Evolutionary conservation across 805 yeast species (phyloP).

Genomic region (Sugiyamaella chiloensis): DNA sequence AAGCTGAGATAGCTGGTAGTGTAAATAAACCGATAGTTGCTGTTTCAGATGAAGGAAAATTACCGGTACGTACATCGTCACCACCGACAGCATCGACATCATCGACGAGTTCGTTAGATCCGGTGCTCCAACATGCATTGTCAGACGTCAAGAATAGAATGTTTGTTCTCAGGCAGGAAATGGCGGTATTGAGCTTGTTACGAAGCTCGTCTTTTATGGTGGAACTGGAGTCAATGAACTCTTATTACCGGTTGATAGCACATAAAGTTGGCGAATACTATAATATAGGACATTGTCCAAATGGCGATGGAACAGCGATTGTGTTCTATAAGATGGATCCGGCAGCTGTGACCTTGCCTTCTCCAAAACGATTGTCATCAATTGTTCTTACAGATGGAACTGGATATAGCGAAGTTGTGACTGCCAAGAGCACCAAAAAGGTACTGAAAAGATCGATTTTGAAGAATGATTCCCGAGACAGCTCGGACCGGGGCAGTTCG

Average conservation of each 20-base stretch:
- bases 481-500: neutral
- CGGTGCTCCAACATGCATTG: constrained; percentile 40
- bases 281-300: constrained; percentile 54
- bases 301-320: constrained; percentile 47
- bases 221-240: constrained; percentile 56
- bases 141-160: constrained; percentile 46
- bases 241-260: constrained; percentile 62
- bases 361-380: neutral
- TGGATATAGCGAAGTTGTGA: neutral
- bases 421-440: constrained; percentile 1
- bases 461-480: neutral
- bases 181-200: constrained; percentile 46
- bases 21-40: no score
- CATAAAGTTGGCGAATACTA: constrained; percentile 72
- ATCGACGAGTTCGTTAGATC: no score
- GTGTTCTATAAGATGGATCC: constrained; percentile 30
- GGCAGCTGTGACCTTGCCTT: neutral
- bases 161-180: constrained; percentile 50
- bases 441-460: constrained; percentile 1
- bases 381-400: neutral
- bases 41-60: no score
- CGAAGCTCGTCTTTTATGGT: constrained; percentile 39
- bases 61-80: no score
- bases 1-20: no score
- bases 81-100: no score